phyloP scores from a whole-genome alignment of 495 filamentous ascomycete species.

The Aspergillus campestris region DNA sequence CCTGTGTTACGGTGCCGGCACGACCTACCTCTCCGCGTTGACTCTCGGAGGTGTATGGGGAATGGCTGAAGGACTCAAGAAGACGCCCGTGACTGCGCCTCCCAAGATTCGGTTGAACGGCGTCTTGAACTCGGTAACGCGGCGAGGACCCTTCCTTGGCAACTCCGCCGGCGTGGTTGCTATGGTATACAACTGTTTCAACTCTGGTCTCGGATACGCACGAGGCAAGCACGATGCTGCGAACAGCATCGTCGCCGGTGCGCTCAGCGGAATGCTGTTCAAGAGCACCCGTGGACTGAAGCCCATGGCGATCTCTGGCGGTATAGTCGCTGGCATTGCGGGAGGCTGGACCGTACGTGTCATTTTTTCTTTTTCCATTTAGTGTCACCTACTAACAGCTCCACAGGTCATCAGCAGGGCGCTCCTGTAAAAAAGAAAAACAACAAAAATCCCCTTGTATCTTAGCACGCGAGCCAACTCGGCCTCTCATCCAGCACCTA shows the following conservation, averaged over 20 bases:
- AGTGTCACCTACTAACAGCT: constrained; percentile 18
- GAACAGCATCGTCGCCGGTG: constrained; percentile 80
- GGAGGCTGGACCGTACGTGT: constrained; percentile 79
- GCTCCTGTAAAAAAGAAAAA: constrained; percentile 37
- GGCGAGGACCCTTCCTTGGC: constrained; percentile 91
- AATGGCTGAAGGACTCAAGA: constrained; percentile 73
- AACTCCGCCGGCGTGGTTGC: constrained; percentile 93
- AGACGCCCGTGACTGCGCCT: constrained; percentile 60
- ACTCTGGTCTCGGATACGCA: constrained; percentile 78
- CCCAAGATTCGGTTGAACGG: constrained; percentile 89
- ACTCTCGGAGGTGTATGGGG: constrained; percentile 89
- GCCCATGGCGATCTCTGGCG: constrained; percentile 88
- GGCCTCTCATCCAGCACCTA: constrained; percentile 9
- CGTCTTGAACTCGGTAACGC: constrained; percentile 84
- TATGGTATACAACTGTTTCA: constrained; percentile 89
- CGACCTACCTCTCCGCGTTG: constrained; percentile 81
- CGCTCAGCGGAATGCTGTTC: constrained; percentile 83
- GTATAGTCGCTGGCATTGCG: constrained; percentile 75
- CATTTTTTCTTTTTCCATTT: constrained; percentile 1
- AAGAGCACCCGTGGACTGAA: constrained; percentile 85
- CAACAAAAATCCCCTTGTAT: constrained; percentile 8
- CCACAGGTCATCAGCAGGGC: constrained; percentile 49
- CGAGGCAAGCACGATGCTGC: constrained; percentile 86
- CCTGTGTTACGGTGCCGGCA: constrained; percentile 92
- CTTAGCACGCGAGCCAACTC: constrained; percentile 11